phyloP scores from a whole-genome alignment of 1,139 yeast genomes.

The Suhomyces terraborum region DNA sequence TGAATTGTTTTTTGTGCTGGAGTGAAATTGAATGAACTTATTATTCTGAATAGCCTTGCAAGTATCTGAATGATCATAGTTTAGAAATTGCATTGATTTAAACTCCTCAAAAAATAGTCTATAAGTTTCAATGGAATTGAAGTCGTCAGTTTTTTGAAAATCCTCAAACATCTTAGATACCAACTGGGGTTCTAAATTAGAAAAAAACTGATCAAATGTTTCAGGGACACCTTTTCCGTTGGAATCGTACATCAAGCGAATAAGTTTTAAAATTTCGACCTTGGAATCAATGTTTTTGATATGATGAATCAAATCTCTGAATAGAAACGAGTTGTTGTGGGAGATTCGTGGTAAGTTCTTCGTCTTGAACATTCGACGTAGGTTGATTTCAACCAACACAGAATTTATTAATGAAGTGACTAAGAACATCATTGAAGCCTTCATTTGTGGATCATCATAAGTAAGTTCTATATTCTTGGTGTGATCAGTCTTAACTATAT shows the following conservation, averaged over 20 bases:
- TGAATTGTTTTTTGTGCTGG: slow-evolving; percentile 19
- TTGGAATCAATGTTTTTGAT: slow-evolving; percentile 19
- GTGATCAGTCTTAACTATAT: no score
- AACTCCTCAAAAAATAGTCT: slow-evolving; percentile 27
- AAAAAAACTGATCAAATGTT: slow-evolving; percentile 21
- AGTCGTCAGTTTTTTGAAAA: slow-evolving; percentile 17
- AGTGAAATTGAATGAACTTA: slow-evolving; percentile 21
- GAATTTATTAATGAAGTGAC: slow-evolving; percentile 23
- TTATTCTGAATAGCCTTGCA: slow-evolving; percentile 19
- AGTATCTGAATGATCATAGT: slow-evolving; percentile 33
- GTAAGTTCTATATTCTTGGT: slow-evolving; percentile 6
- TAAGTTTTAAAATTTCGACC: slow-evolving; percentile 21
- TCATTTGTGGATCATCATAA: slow-evolving; percentile 23
- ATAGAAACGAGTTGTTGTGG: slow-evolving; percentile 16
- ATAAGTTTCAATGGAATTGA: slow-evolving; percentile 25
- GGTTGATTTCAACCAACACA: slow-evolving; percentile 30
- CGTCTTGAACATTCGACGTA: slow-evolving; percentile 21
- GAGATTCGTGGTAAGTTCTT: slow-evolving; percentile 12
- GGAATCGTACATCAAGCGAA: slow-evolving; percentile 18
- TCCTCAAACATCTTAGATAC: slow-evolving; percentile 18
- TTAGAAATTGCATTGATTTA: slow-evolving; percentile 38
- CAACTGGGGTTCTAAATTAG: slow-evolving; percentile 17
- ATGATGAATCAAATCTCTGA: slow-evolving; percentile 21
- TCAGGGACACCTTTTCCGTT: slow-evolving; percentile 18
- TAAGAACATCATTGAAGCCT: slow-evolving; percentile 24